Percentiles rank a stretch among this genome's conserved stretches.
Evolutionary conservation across 2,329 filamentous ascomycete genomes (phyloP).

Genomic region (Pseudocercospora crystallina): DNA sequence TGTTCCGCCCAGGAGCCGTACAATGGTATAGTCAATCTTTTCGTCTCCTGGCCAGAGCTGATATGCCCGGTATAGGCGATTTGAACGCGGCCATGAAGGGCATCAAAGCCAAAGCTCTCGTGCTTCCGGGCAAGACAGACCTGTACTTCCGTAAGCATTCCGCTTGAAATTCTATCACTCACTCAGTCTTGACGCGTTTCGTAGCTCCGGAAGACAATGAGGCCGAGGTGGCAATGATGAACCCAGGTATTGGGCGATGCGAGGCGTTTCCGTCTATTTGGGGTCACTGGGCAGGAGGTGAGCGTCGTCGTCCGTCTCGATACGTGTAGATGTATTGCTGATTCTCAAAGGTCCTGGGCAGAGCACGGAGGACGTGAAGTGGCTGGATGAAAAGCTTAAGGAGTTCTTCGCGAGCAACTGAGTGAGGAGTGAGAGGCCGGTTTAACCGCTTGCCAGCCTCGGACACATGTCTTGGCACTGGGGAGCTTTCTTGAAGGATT

Average conservation of each 20-base stretch:
- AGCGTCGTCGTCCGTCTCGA: not conserved
- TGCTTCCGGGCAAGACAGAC: constrained; percentile 71
- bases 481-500: no score
- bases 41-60: constrained; percentile 28
- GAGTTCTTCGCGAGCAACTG: constrained; percentile 48
- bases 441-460: no score
- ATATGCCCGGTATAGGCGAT: constrained; percentile 19
- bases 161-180: not conserved
- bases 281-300: constrained; percentile 44
- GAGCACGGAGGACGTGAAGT: constrained; percentile 69
- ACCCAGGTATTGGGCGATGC: constrained; percentile 56
- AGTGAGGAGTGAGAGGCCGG: no score
- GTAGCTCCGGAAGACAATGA: constrained; percentile 71
- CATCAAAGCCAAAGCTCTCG: constrained; percentile 71
- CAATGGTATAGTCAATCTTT: constrained; percentile 40
- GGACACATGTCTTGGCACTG: no score
- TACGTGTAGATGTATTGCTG: constrained; percentile 17
- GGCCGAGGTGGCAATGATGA: constrained; percentile 67
- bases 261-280: constrained; percentile 50
- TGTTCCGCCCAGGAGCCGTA: constrained; percentile 68
- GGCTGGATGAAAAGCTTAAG: constrained; percentile 64
- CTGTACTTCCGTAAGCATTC: constrained; percentile 68
- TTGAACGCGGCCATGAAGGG: constrained; percentile 57
- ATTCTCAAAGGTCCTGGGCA: constrained; percentile 59
- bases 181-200: constrained; percentile 10